These are phyloP conservation scores for Termitomyces sp. DNA, from an alignment of 768 basidiomycete species.

Conservation along the genomic window DNA sequence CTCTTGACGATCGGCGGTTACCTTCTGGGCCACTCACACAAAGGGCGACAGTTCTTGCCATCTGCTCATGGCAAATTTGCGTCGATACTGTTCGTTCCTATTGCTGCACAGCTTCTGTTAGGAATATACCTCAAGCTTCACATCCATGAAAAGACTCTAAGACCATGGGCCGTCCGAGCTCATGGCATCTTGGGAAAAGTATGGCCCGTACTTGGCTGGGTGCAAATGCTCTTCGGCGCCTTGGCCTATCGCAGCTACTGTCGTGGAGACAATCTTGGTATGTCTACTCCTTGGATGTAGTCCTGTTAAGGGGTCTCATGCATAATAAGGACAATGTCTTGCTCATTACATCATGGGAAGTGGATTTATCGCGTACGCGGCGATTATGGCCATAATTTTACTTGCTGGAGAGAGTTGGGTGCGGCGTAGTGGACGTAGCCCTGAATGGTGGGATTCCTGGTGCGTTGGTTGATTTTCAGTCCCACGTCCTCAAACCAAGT, in stretches of 20 bases:
- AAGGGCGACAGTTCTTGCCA: slow-evolving; percentile 68
- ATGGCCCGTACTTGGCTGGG: slow-evolving; percentile 86
- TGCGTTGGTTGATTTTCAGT: slow-evolving; percentile 22
- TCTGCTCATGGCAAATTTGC: slow-evolving; percentile 73
- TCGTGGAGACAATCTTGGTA: slow-evolving; percentile 60
- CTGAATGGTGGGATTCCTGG: slow-evolving; percentile 87
- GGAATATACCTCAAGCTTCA: slow-evolving; percentile 93
- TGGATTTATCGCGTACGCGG: slow-evolving; percentile 84
- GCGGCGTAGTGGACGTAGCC: slow-evolving; percentile 60
- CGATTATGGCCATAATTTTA: slow-evolving; percentile 74
- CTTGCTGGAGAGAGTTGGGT: slow-evolving; percentile 77
- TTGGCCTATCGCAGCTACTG: slow-evolving; percentile 75
- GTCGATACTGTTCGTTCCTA: slow-evolving; percentile 57
- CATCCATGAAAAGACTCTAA: slow-evolving; percentile 68
- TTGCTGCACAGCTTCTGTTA: slow-evolving; percentile 58
- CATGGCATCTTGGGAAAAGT: slow-evolving; percentile 81
- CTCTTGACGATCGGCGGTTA: slow-evolving; percentile 68
- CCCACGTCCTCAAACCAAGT: neutral
- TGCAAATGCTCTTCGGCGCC: slow-evolving; percentile 84
- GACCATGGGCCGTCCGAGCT: slow-evolving; percentile 62
- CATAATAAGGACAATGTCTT: slow-evolving; percentile 61
- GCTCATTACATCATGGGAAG: slow-evolving; percentile 90
- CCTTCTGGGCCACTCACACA: slow-evolving; percentile 82
- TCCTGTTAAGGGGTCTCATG: slow-evolving; percentile 1
- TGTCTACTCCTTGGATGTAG: slow-evolving; percentile 8